phyloP scores from a whole-genome alignment of 1,139 yeast species.

The Arxiozyma slooffiae region DNA sequence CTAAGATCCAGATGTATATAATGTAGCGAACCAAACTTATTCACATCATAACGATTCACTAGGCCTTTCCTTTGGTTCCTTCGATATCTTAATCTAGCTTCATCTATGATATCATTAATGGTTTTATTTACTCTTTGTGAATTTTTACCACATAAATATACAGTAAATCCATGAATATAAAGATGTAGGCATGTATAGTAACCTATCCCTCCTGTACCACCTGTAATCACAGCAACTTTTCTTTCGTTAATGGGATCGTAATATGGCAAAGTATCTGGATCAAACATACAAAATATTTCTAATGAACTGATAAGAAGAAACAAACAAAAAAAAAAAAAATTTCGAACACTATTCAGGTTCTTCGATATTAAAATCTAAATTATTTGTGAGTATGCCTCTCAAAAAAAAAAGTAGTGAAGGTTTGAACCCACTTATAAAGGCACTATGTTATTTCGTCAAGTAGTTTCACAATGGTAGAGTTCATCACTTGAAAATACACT shows the following conservation, averaged over 20 bases:
- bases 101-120: constrained; percentile 43
- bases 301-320: too few relatives aligned
- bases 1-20: constrained; percentile 56
- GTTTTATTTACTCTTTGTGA: constrained; percentile 47
- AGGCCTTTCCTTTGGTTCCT: constrained; percentile 6
- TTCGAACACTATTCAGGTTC: neutral
- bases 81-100: constrained; percentile 34
- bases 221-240: constrained; percentile 61
- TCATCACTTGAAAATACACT: neutral
- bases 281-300: constrained; percentile 11
- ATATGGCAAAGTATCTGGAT: constrained; percentile 30
- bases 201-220: constrained; percentile 76
- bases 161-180: constrained; percentile 65
- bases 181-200: constrained; percentile 67
- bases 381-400: neutral
- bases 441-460: neutral
- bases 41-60: neutral
- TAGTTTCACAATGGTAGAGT: neutral
- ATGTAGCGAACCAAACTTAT: constrained; percentile 47
- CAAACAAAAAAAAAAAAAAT: too few relatives aligned
- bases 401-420: too few relatives aligned
- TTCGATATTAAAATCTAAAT: neutral
- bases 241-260: constrained; percentile 34
- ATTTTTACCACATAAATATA: constrained; percentile 66
- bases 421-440: too few relatives aligned